Conservation (phyloP, 495 filamentous ascomycete species). For the Thermothielavioides terrestris region DNA sequence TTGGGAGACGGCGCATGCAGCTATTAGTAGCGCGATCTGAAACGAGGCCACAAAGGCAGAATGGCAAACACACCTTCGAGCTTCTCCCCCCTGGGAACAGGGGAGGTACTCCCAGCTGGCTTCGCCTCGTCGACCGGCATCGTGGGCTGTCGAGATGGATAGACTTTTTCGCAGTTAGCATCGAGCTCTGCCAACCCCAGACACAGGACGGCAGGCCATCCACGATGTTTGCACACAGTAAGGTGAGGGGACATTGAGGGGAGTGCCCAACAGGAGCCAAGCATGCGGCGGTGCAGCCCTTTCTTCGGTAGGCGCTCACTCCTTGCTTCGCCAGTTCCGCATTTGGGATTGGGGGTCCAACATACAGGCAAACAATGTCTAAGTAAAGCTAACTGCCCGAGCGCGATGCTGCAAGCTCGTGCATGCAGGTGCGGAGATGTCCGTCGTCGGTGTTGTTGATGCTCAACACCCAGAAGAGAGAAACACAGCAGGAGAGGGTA, state of each 20-base stretch:
- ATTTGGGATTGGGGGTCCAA: conserved; percentile 4
- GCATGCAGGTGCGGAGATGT: conserved; percentile 1
- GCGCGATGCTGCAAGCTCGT: neutral
- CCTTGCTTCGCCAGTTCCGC: neutral
- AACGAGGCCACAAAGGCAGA: neutral
- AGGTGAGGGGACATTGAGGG: no score
- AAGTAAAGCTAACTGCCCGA: neutral
- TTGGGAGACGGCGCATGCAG: neutral
- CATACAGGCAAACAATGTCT: conserved; percentile 12
- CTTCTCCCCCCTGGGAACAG: conserved; percentile 31
- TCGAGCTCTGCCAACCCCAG: neutral
- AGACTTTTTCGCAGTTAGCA: conserved; percentile 4
- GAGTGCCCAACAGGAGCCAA: neutral
- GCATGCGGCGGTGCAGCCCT: neutral
- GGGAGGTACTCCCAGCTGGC: conserved; percentile 17
- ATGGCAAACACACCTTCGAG: conserved; percentile 24
- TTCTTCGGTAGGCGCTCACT: neutral
- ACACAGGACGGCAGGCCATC: neutral
- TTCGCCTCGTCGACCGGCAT: conserved; percentile 25
- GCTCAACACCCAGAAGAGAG: neutral
- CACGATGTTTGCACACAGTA: neutral
- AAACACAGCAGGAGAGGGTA: neutral
- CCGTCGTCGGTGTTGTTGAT: neutral
- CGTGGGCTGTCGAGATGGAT: conserved; percentile 2
- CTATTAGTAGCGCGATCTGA: conserved; percentile 3